These are phyloP conservation scores for Hepatocystis sp. DNA, from an alignment of 169 alveolate genomes.

Conservation along the genomic window DNA sequence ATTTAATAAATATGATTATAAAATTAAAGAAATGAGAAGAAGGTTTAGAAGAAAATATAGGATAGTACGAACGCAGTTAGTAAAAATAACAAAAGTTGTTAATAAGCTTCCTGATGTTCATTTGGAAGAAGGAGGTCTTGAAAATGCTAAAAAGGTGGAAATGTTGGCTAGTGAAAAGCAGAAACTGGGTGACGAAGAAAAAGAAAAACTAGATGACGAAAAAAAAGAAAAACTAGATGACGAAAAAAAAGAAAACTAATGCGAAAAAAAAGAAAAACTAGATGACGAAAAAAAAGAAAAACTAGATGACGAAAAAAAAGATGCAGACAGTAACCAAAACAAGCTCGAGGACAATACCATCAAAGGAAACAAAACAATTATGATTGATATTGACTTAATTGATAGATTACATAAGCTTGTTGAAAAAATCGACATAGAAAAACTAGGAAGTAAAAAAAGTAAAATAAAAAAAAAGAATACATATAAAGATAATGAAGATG, in stretches of 20 bases:
- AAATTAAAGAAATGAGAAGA: slow-evolving; percentile 26
- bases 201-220: background rate
- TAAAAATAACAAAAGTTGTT: slow-evolving; percentile 35
- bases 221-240: background rate
- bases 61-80: slow-evolving; percentile 41
- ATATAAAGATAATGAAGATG: slow-evolving; percentile 1
- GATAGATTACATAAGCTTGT: slow-evolving; percentile 25
- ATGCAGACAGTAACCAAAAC: too few species aligned
- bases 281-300: background rate
- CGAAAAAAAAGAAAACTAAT: background rate
- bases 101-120: slow-evolving; percentile 45
- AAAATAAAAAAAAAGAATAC: slow-evolving; percentile 18
- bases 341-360: background rate
- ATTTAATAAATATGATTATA: slow-evolving; percentile 18
- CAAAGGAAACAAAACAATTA: background rate
- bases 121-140: background rate
- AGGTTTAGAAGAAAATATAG: slow-evolving; percentile 51
- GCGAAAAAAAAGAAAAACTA: background rate
- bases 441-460: slow-evolving; percentile 24
- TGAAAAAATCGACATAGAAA: slow-evolving; percentile 56
- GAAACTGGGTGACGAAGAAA: background rate
- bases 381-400: slow-evolving; percentile 23
- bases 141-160: background rate
- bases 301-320: background rate
- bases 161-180: background rate